Conservation (phyloP, 495 filamentous ascomycete species). For the Trichoderma erinaceum region DNA sequence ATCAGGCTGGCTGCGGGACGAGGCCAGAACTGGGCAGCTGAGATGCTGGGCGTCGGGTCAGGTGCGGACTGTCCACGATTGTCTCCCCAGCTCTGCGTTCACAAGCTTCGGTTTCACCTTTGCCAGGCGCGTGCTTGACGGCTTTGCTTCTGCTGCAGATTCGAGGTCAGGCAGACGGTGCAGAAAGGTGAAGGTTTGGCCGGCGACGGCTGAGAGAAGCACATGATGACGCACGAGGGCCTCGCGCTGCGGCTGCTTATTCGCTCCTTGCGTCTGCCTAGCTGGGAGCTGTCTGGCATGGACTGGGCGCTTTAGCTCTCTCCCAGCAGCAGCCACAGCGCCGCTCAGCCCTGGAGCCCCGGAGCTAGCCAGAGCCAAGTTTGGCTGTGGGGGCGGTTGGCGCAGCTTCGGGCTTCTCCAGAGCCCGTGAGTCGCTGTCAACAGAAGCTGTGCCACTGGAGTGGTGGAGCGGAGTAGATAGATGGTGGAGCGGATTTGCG, state of each 20-base stretch:
- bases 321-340: background rate
- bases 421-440: conserved; percentile 3
- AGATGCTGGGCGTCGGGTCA: background rate
- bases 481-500: background rate
- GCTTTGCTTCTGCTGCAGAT: background rate
- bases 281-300: background rate
- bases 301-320: background rate
- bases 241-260: background rate
- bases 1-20: background rate
- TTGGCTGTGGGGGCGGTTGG: background rate
- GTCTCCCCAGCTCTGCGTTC: too few species aligned
- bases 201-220: background rate
- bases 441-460: background rate
- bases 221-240: conserved; percentile 6
- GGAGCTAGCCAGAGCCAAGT: background rate
- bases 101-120: too few species aligned
- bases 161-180: conserved; percentile 12
- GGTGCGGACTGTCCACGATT: background rate
- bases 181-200: background rate
- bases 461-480: background rate
- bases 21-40: background rate
- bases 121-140: background rate
- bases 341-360: background rate
- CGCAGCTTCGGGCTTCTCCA: conserved; percentile 4
- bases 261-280: conserved; percentile 11